Evolutionary conservation across 345 rosid genomes (phyloP).

Genomic region (Rubroshorea leprosula): DNA sequence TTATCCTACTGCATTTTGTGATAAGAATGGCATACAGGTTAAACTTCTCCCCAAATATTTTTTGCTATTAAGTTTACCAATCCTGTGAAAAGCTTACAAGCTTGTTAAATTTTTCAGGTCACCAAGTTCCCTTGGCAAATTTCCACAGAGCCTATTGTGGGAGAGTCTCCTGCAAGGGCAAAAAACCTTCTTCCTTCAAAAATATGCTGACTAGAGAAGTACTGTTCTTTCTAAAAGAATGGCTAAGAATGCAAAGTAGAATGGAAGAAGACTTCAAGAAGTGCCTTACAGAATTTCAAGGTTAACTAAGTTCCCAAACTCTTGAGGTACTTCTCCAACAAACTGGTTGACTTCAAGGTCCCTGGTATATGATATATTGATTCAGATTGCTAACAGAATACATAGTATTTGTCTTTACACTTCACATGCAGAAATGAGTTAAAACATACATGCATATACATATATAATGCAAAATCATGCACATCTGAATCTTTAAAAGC

Average conservation of each 20-base stretch:
- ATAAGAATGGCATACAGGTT: neutral
- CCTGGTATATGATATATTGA: constrained; percentile 27
- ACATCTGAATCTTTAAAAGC: neutral
- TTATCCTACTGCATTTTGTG: constrained; percentile 50
- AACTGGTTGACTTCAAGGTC: constrained; percentile 57
- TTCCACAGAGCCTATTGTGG: constrained; percentile 41
- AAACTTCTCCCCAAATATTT: neutral
- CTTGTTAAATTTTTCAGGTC: constrained; percentile 29
- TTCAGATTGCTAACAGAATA: constrained; percentile 4
- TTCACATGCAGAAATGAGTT: neutral
- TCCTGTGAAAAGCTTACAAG: constrained; percentile 27
- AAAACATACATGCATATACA: neutral
- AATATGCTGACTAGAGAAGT: neutral
- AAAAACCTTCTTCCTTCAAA: neutral
- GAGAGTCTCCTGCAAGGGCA: constrained; percentile 30
- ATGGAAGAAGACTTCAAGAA: constrained; percentile 4
- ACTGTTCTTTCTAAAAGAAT: neutral
- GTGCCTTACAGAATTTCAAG: constrained; percentile 40
- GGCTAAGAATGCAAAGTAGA: neutral
- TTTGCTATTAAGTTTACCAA: neutral
- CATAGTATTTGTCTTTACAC: neutral
- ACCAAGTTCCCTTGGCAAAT: constrained; percentile 33
- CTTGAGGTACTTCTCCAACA: constrained; percentile 45
- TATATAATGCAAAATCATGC: neutral
- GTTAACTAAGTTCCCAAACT: constrained; percentile 48